Percentiles rank a stretch among this genome's conserved stretches.
These are phyloP conservation scores for Neonectria sp. DNA, from an alignment of 2,329 filamentous ascomycete genomes.

Conservation along the genomic window DNA sequence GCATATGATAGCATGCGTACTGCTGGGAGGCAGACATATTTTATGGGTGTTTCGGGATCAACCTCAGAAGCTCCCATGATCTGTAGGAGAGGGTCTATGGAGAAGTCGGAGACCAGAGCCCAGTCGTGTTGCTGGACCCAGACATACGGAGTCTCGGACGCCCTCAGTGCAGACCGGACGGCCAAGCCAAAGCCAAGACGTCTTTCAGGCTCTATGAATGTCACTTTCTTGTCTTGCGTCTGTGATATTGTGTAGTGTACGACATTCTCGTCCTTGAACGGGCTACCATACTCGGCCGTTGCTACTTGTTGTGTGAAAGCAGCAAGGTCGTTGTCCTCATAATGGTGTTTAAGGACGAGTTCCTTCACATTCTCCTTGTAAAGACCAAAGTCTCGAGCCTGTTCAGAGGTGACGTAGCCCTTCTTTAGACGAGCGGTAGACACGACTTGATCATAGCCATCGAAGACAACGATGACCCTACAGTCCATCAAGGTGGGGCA, in stretches of 20 bases:
- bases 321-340: neutral
- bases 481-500: constrained; percentile 60
- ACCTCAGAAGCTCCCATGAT: constrained; percentile 60
- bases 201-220: constrained; percentile 64
- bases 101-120: constrained; percentile 62
- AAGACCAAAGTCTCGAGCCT: constrained; percentile 56
- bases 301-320: constrained; percentile 39
- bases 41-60: constrained; percentile 55
- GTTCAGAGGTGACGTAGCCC: constrained; percentile 64
- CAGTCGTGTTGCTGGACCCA: constrained; percentile 74
- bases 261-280: constrained; percentile 48
- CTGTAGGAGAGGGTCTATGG: constrained; percentile 59
- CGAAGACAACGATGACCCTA: constrained; percentile 66
- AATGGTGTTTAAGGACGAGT: constrained; percentile 49
- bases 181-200: constrained; percentile 69
- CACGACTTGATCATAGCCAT: constrained; percentile 65
- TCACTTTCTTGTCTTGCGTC: constrained; percentile 55
- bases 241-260: constrained; percentile 56
- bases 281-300: constrained; percentile 65
- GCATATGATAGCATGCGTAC: constrained; percentile 68
- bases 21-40: constrained; percentile 68
- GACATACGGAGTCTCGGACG: constrained; percentile 64
- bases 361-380: constrained; percentile 66
- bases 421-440: constrained; percentile 64
- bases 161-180: constrained; percentile 66